A percentile compares a stretch with the other conserved stretches of the same genome.
Evolutionary conservation across 2,329 filamentous ascomycete genomes (phyloP).

Genomic region (Fusarium camptoceras): DNA sequence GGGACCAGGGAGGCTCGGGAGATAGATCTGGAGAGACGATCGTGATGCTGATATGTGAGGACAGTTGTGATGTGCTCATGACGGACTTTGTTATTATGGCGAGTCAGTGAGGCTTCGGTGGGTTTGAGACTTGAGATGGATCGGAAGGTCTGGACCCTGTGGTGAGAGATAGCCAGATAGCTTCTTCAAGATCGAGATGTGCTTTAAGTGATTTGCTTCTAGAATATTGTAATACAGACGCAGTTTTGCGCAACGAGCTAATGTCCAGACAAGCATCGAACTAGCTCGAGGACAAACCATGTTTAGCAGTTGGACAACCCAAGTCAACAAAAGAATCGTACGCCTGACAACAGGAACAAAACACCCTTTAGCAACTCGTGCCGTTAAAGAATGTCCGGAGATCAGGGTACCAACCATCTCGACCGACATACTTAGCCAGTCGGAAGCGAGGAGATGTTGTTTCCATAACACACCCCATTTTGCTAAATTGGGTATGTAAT

Average conservation of each 20-base stretch:
- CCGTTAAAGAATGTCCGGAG: neutral
- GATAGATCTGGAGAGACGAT: neutral
- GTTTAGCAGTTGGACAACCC: neutral
- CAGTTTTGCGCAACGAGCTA: neutral
- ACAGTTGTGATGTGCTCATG: conserved; percentile 10
- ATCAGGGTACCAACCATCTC: conserved; percentile 5
- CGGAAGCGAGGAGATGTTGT: conserved; percentile 13
- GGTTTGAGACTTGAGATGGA: neutral
- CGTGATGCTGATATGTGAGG: neutral
- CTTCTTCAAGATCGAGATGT: neutral
- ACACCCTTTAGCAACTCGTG: neutral
- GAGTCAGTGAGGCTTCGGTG: conserved; percentile 13
- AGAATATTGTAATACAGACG: neutral
- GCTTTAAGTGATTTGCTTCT: neutral
- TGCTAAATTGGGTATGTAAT: conserved; percentile 14
- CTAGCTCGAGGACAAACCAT: neutral
- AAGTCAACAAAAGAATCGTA: neutral
- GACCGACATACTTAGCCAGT: conserved; percentile 11
- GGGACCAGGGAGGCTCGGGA: neutral
- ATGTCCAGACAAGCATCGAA: neutral
- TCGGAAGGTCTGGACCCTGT: neutral
- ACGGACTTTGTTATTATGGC: neutral
- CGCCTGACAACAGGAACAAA: neutral
- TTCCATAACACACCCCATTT: conserved; percentile 17
- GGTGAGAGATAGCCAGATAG: neutral